These are phyloP conservation scores for Melampsora americana DNA, from an alignment of 1,284 basidiomycete genomes.

Conservation along the genomic window DNA sequence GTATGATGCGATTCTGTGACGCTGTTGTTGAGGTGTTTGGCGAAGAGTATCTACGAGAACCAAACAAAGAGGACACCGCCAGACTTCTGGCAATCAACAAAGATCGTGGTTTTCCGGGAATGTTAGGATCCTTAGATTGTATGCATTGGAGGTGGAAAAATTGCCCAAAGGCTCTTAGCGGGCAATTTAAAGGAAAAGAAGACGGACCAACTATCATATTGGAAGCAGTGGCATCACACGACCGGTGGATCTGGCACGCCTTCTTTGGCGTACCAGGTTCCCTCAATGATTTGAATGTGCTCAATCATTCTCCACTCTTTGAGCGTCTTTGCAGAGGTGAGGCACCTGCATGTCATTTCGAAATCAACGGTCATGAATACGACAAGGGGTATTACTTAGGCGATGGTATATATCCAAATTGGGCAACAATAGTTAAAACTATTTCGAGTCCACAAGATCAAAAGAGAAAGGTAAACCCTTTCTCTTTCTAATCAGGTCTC, in stretches of 20 bases:
- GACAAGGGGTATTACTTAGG: slow-evolving; percentile 2
- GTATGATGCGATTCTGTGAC: not conserved
- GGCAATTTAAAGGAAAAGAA: too few relatives aligned
- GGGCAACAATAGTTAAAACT: slow-evolving; percentile 10
- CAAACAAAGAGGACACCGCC: not conserved
- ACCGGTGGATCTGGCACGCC: too few relatives aligned
- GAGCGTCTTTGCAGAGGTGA: not conserved
- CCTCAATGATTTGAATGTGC: too few relatives aligned
- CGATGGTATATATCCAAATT: slow-evolving; percentile 7
- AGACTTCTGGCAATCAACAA: not conserved
- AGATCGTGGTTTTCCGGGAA: slow-evolving; percentile 1
- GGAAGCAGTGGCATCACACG: too few relatives aligned
- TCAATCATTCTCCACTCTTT: not conserved
- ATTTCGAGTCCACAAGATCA: not conserved
- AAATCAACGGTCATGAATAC: not conserved
- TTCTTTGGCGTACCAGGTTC: too few relatives aligned
- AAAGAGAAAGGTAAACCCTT: not conserved
- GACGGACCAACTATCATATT: too few relatives aligned
- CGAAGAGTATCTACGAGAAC: not conserved
- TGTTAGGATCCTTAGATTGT: not conserved
- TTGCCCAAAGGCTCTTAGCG: too few relatives aligned
- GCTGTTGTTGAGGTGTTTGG: not conserved
- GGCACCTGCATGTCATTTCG: not conserved
- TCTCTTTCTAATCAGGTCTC: not conserved
- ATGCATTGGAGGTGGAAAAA: slow-evolving; percentile 34